Base-by-base conservation (phyloP, 345 rosid species). In the Pistacia vera region DNA sequence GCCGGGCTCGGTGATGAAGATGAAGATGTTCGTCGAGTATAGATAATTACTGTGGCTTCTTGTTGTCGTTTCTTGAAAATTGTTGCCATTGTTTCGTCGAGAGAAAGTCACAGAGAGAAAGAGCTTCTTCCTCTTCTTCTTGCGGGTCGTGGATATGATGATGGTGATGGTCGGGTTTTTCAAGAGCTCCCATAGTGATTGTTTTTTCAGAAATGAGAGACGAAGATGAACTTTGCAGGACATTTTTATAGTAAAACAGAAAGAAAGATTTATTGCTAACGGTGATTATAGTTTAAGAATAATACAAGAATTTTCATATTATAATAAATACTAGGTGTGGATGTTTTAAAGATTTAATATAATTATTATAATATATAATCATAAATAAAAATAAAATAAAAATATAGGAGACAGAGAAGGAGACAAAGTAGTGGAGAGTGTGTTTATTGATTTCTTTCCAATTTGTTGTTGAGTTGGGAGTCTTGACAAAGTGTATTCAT, bases 101-200 rank as follows among this genome's bases (percentile, higher is more conserved):
- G 71, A 0, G 90, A 72, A 88, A 81, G 79, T 93, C 89, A 28
- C 81, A 78, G 64, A 88, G 92, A 70, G 94, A 90, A 55, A 86
- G 82, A 5, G 89, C 78, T 41, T 85, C 89, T 8, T 86, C 86
- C 0, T 63, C 70, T 5, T 81, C 83, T 44, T 66, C 86, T 46
- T 87, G 72, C 18, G 63, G 25, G 25, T 71, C 54, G 3, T 6
- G 70, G 18, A 62, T 41, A 17, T 44, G 33, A 52, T 52, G 56
- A 11, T 11, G 56, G 14, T 38, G 41, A 11, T 13, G 1, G 36
- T 9, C 48, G 55, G 46, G 51, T 44, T 38, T 38, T 38, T 38
- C 5, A 38, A 38, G 41, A 38, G 41, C 69, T 66, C 59, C 52
- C 84, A 82, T 82, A 20, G 41, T 38, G 41, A 38, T 38, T 38